Conservation (phyloP, 2,329 filamentous ascomycete species). For the Tolypocladium sp. region DNA sequence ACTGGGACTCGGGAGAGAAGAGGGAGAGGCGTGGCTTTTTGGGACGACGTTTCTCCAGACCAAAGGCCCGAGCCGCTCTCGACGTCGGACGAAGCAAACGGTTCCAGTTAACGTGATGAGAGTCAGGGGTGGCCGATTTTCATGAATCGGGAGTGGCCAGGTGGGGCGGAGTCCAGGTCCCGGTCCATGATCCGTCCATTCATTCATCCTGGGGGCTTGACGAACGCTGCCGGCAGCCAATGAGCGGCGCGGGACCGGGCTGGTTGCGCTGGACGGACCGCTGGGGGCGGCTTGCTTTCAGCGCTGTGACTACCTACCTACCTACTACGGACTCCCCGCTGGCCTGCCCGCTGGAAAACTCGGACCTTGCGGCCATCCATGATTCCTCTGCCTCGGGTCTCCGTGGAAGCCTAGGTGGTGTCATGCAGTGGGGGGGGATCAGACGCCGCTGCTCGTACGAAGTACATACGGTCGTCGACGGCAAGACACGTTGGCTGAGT, state of each 20-base stretch:
- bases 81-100: not conserved
- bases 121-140: not conserved
- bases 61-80: not conserved
- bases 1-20: not conserved
- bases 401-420: not conserved
- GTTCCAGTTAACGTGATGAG: not conserved
- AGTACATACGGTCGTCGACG: too few relatives aligned
- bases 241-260: not conserved
- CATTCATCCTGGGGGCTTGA: not conserved
- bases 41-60: not conserved
- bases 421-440: not conserved
- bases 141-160: not conserved
- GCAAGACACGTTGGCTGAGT: too few relatives aligned
- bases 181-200: not conserved
- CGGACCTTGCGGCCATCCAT: not conserved
- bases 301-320: too few relatives aligned
- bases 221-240: not conserved
- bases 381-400: not conserved
- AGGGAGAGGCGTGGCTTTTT: not conserved
- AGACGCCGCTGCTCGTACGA: not conserved
- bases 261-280: not conserved
- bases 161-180: not conserved
- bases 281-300: too few relatives aligned
- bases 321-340: too few relatives aligned
- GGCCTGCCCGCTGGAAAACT: not conserved